Percentiles rank a stretch among this genome's conserved stretches.
These are phyloP conservation scores for Mallotus japonicus DNA, from an alignment of 441 rosid genomes.

Conservation along the genomic window DNA sequence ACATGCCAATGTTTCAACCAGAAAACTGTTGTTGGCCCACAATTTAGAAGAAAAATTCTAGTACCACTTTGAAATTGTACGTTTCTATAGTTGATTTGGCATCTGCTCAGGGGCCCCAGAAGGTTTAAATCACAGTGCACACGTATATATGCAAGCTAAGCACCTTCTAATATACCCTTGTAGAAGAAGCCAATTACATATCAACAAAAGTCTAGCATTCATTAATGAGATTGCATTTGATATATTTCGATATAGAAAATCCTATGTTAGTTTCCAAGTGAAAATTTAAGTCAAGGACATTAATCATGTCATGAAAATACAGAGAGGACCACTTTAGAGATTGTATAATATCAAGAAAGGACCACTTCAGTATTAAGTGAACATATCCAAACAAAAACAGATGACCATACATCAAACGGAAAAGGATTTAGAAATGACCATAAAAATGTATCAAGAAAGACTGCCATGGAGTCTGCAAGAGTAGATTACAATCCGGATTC, in stretches of 20 bases:
- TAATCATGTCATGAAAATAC: conserved; percentile 18
- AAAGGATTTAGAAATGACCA: conserved; percentile 31
- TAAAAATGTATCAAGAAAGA: conserved; percentile 18
- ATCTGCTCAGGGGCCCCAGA: conserved; percentile 10
- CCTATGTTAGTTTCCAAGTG: conserved; percentile 18
- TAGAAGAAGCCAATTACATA: conserved; percentile 4
- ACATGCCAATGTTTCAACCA: neutral
- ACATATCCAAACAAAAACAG: conserved; percentile 18
- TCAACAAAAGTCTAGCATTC: neutral
- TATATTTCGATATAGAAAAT: conserved; percentile 14
- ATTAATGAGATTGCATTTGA: conserved; percentile 10
- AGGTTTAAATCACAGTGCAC: conserved; percentile 5
- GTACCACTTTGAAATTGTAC: neutral
- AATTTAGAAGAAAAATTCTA: conserved; percentile 4
- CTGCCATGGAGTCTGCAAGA: conserved; percentile 6
- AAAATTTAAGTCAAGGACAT: conserved; percentile 17
- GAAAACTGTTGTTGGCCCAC: neutral
- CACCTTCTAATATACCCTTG: neutral
- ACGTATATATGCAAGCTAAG: conserved; percentile 8
- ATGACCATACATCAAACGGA: conserved; percentile 27
- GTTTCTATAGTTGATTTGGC: conserved; percentile 4
- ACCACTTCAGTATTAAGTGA: conserved; percentile 34
- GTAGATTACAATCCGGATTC: conserved; percentile 10
- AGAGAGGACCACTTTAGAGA: conserved; percentile 29
- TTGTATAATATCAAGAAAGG: conserved; percentile 22